These are phyloP conservation scores for Centaurea solstitialis DNA, from an alignment of 129 eudicot species.

Conservation along the genomic window DNA sequence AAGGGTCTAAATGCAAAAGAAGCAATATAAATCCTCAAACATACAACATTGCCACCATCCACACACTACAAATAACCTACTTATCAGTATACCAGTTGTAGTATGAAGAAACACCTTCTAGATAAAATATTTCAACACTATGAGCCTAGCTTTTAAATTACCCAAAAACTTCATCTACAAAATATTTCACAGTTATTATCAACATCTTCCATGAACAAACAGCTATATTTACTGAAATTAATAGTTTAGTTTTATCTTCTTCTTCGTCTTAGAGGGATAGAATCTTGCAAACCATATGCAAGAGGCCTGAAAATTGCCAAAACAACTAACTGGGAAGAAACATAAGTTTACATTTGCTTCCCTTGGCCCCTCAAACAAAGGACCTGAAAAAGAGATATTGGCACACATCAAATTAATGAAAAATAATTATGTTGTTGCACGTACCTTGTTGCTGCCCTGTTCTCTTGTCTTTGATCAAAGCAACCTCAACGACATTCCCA, in stretches of 20 bases:
- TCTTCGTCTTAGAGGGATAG: slow-evolving; percentile 60
- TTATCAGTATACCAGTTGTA: slow-evolving; percentile 22
- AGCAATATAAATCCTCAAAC: slow-evolving; percentile 32
- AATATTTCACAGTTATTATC: slow-evolving; percentile 34
- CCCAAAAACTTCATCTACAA: slow-evolving; percentile 30
- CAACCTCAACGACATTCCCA: slow-evolving; percentile 90
- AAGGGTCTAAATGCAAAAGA: slow-evolving; percentile 12
- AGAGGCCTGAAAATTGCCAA: slow-evolving; percentile 51
- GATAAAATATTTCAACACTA: slow-evolving; percentile 27
- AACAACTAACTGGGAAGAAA: slow-evolving; percentile 64
- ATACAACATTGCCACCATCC: slow-evolving; percentile 33
- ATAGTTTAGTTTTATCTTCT: slow-evolving; percentile 51
- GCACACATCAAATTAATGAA: slow-evolving; percentile 23
- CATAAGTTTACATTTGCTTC: slow-evolving; percentile 68
- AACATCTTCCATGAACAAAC: slow-evolving; percentile 28
- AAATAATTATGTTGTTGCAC: slow-evolving; percentile 21
- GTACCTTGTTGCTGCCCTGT: slow-evolving; percentile 99
- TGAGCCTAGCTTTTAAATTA: slow-evolving; percentile 22
- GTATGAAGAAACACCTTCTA: slow-evolving; percentile 29
- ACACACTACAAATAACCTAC: slow-evolving; percentile 33
- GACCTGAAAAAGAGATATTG: slow-evolving; percentile 81
- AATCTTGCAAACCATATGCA: slow-evolving; percentile 48
- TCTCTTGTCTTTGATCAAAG: slow-evolving; percentile 89
- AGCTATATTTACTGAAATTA: slow-evolving; percentile 21
- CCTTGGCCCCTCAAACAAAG: slow-evolving; percentile 67